Percentiles rank a stretch among this genome's conserved stretches.
phyloP scores from a whole-genome alignment of 345 rosid species.

The Noccaea caerulescens region DNA sequence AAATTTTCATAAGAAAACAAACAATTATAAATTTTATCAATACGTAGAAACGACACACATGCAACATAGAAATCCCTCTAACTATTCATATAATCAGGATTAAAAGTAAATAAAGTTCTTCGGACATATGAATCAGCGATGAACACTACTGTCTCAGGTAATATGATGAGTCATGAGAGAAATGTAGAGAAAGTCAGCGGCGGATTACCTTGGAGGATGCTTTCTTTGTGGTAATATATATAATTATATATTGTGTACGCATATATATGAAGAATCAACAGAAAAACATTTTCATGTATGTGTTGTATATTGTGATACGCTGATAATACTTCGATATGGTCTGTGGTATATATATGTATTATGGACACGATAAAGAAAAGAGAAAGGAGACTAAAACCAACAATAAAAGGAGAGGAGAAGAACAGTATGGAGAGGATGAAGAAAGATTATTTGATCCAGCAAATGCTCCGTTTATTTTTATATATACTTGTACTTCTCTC shows the following conservation, averaged over 20 bases:
- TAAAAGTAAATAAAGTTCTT: background rate
- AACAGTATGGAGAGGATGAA: constrained; percentile 7
- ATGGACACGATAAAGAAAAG: constrained; percentile 2
- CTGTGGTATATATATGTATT: background rate
- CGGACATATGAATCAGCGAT: background rate
- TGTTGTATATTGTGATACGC: background rate
- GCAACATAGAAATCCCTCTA: background rate
- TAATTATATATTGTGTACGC: background rate
- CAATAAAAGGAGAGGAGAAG: background rate
- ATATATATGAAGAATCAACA: constrained; percentile 5
- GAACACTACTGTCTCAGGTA: background rate
- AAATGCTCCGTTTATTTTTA: constrained; percentile 21
- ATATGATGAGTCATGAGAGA: constrained; percentile 12
- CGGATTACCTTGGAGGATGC: constrained; percentile 34
- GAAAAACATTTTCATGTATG: constrained; percentile 3
- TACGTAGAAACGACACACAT: constrained; percentile 11
- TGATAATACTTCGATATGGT: background rate
- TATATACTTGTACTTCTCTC: background rate
- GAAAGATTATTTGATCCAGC: constrained; percentile 26
- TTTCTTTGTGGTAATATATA: constrained; percentile 8
- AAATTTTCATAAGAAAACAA: background rate
- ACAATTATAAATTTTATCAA: background rate
- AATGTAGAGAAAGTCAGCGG: constrained; percentile 20
- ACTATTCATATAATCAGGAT: background rate
- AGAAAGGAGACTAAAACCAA: background rate